Evolutionary conservation across 1,139 yeast species (phyloP), one percentile per base, ranked within the genome.

Genomic region (Meyerozyma sp.): DNA sequence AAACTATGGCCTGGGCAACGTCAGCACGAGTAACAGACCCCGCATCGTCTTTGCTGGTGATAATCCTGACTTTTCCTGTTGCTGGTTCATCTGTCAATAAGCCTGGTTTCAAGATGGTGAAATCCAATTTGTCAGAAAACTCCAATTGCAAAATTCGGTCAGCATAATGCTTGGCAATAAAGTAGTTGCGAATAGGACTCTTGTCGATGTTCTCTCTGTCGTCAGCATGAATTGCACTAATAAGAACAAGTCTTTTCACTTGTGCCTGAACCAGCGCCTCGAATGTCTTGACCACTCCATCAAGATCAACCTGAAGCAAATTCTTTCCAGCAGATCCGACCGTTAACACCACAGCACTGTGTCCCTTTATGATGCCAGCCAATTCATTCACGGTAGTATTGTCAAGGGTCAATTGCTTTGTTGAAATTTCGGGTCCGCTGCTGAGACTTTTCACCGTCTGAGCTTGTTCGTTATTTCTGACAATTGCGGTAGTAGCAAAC

Each of bases 291-390:
- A 78, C 79, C 6, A 82, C 81, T 4, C 82, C 84, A 54, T 82
- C 87, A 44, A 81, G 63, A 54, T 82, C 89, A 11, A 82, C 78
- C 21, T 71, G 66, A 41, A 79, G 64, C 11, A 82, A 70, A 42
- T 70, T 62, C 44, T 71, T 73, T 1, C 86, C 87, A 6, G 78
- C 82, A 1, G 85, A 79, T 5, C 88, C 88, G 1, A 84, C 87
- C 39, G 77, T 66, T 62, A 81, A 78, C 1, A 82, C 78, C 6
- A 82, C 79, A 6, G 80, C 81, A 53, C 79, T 81, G 39, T 66
- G 72, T 3, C 81, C 83, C 36, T 59, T 57, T 29, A 82, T 58
- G 0, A 62, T 62, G 1, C 57, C 47, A 0, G 70, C 58, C 21
- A 82, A 55, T 2, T 73, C 65, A 0, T 51, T 50, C 1, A 65